Evolutionary conservation across 164 flowering plant genomes (phyloP).

Genomic region (Cinnamomum micranthum): DNA sequence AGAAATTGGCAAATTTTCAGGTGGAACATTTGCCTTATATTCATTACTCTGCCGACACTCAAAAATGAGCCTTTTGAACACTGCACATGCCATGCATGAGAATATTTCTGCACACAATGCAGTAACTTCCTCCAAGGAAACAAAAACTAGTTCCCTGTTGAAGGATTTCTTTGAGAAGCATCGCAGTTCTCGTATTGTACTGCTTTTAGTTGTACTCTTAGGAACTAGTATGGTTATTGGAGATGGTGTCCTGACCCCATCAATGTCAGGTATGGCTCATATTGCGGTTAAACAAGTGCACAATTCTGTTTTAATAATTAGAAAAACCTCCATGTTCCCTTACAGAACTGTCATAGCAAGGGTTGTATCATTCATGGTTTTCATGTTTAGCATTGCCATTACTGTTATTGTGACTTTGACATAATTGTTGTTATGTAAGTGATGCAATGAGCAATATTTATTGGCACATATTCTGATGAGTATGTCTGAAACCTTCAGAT

Average conservation of each 20-base stretch:
- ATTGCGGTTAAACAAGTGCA: background rate
- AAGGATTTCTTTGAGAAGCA: slow-evolving; percentile 45
- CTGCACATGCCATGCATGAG: slow-evolving; percentile 24
- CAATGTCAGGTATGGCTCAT: slow-evolving; percentile 46
- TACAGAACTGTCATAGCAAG: background rate
- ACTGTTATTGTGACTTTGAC: background rate
- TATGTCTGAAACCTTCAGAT: background rate
- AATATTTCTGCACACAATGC: slow-evolving; percentile 20
- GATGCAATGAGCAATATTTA: background rate
- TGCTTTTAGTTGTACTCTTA: slow-evolving; percentile 45
- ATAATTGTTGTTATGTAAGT: background rate
- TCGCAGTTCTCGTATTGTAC: slow-evolving; percentile 26
- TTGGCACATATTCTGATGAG: background rate
- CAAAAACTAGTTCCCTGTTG: slow-evolving; percentile 25
- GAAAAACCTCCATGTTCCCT: background rate
- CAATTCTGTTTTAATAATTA: background rate
- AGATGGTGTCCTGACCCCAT: slow-evolving; percentile 57
- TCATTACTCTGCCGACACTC: slow-evolving; percentile 48
- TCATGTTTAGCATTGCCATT: background rate
- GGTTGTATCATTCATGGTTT: too few relatives aligned
- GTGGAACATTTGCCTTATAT: slow-evolving; percentile 71
- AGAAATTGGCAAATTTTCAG: slow-evolving; percentile 21
- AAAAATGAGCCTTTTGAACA: slow-evolving; percentile 33
- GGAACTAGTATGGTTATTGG: slow-evolving; percentile 63
- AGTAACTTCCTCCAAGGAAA: slow-evolving; percentile 22